phyloP scores from a whole-genome alignment of 1,284 basidiomycete genomes.

The Albatrellus sp. region DNA sequence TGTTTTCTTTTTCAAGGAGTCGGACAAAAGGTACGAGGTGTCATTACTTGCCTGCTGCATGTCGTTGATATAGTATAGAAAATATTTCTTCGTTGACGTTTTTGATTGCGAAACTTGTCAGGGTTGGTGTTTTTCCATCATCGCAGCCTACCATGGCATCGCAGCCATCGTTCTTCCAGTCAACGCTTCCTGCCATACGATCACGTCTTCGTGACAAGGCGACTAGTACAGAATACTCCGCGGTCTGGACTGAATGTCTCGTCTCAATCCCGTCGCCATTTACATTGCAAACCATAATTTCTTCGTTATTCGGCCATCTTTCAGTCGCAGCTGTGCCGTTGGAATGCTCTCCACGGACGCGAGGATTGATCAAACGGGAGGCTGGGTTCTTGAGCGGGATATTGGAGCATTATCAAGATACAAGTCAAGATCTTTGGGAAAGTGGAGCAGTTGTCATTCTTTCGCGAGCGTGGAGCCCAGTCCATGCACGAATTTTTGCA shows the following conservation, averaged over 20 bases:
- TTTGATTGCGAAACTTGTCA: constrained; percentile 53
- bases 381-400: constrained; percentile 33
- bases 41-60: background rate
- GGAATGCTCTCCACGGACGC: constrained; percentile 20
- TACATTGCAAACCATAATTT: constrained; percentile 41
- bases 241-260: constrained; percentile 38
- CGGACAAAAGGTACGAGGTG: constrained; percentile 19
- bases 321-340: constrained; percentile 18
- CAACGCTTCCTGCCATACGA: constrained; percentile 35
- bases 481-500: constrained; percentile 46
- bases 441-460: constrained; percentile 35
- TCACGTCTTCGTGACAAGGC: constrained; percentile 19
- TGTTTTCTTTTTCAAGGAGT: constrained; percentile 18
- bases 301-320: constrained; percentile 43
- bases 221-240: constrained; percentile 23
- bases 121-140: constrained; percentile 50
- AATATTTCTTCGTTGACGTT: constrained; percentile 29
- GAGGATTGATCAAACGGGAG: constrained; percentile 37
- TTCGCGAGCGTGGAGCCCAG: constrained; percentile 43
- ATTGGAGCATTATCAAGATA: constrained; percentile 33
- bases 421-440: constrained; percentile 40
- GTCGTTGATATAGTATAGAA: constrained; percentile 13
- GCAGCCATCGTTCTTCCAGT: constrained; percentile 54
- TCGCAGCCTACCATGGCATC: constrained; percentile 32
- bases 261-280: constrained; percentile 36